Base-by-base conservation (phyloP, 441 rosid species). In the Euphorbia celastroides region DNA sequence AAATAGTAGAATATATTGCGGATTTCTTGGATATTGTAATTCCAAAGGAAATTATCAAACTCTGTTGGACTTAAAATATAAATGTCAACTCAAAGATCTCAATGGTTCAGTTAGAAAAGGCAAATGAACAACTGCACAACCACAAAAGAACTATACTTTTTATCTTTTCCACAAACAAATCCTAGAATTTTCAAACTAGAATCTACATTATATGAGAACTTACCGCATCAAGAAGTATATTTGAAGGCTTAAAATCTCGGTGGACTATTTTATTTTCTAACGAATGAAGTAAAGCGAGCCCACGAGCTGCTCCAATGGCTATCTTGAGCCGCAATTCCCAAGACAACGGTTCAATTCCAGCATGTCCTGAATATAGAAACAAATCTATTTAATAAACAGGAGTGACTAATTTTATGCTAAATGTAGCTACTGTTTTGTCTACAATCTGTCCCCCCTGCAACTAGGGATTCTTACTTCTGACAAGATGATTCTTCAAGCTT, bases 191-290 rank as follows among this genome's bases (percentile, higher is more conserved):
- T 34, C 38, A 34, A 34, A 4, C 9, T 34, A 34, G 69, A 62
- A 52, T 57, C 11, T 5, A 46, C 38, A 57, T 32, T 16, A 42
- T 28, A n/a, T n/a, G n/a, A 64, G 66, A 70, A 69, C 74, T 81
- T 78, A 92, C 96, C 83, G 74, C 85, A 64, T 89, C 98, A 66
- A 92, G 90, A 44, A 92, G 79, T 64, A 92, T 92, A 70, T 92
- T 92, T 17, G 98, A 85, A 7, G 98, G 89, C 77, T 92, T 92
- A 79, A 92, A 89, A 72, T 89, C 96, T 78, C 98, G 65, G 75
- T 89, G 88, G 55, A 89, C 89, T 22, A 92, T 87, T 79, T 85
- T 77, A 81, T 84, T 89, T 48, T 89, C 94, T 0, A 89, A 84
- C 2, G 81, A 72, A 46, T 92, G 98, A 27, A 92, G 80, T 60